These are phyloP conservation scores for Fusarium pseudonygamai DNA, from an alignment of 2,329 filamentous ascomycete genomes.

Conservation along the genomic window DNA sequence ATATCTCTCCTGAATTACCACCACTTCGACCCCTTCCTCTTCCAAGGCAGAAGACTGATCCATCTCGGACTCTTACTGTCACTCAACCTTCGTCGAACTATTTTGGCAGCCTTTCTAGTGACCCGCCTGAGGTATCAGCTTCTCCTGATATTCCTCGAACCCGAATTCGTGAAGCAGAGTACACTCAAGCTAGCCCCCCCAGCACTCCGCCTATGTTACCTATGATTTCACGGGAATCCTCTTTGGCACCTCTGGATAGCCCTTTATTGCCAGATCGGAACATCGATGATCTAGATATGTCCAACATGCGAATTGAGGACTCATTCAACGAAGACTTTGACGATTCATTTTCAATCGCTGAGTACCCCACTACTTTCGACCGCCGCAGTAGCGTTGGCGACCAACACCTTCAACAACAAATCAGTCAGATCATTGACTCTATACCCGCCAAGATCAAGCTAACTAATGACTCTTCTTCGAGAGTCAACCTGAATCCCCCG, in stretches of 20 bases:
- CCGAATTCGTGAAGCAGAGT: constrained; percentile 46
- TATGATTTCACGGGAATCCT: constrained; percentile 38
- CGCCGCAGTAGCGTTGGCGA: constrained; percentile 57
- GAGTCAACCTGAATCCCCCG: constrained; percentile 66
- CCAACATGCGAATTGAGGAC: constrained; percentile 54
- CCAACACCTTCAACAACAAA: constrained; percentile 80
- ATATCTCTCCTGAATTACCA: constrained; percentile 50
- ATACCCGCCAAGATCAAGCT: constrained; percentile 85
- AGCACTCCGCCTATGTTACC: constrained; percentile 56
- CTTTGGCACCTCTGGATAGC: constrained; percentile 56
- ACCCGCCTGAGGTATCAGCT: constrained; percentile 54
- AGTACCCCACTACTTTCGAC: constrained; percentile 38
- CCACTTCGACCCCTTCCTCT: constrained; percentile 44
- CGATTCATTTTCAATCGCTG: constrained; percentile 49
- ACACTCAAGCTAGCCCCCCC: constrained; percentile 56
- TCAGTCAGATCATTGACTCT: constrained; percentile 78
- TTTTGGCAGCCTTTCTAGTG: constrained; percentile 54
- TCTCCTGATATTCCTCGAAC: constrained; percentile 50
- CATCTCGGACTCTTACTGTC: constrained; percentile 52
- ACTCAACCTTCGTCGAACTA: constrained; percentile 51
- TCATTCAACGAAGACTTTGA: constrained; percentile 60
- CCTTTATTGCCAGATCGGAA: constrained; percentile 57
- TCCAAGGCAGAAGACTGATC: constrained; percentile 45
- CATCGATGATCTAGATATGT: constrained; percentile 51
- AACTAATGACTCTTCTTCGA: constrained; percentile 59